Conservation (phyloP, 2,329 filamentous ascomycete species). For the Trichoderma sp. region DNA sequence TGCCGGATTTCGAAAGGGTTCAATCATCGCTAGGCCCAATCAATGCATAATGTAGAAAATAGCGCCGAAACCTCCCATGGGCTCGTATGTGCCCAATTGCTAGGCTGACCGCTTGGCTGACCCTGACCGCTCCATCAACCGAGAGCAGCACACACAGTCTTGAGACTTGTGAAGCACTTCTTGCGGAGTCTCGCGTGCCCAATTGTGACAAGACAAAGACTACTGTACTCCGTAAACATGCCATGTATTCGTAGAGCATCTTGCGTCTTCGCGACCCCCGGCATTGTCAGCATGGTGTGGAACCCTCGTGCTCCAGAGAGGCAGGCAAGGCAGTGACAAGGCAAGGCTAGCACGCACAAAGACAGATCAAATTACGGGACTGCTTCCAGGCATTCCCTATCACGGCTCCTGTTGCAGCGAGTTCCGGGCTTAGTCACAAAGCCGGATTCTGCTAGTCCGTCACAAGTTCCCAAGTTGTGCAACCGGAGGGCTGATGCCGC, state of each 20-base stretch:
- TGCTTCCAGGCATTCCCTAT: not conserved
- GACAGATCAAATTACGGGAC: not conserved
- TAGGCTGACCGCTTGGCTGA: conserved; percentile 6
- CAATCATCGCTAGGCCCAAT: not conserved
- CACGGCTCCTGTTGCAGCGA: not conserved
- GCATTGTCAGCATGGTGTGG: not conserved
- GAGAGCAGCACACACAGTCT: not conserved
- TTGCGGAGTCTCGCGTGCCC: not conserved
- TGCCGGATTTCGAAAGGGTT: not conserved
- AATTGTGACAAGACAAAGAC: not conserved
- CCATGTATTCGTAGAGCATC: not conserved
- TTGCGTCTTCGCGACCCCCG: not conserved
- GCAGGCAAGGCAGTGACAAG: not conserved
- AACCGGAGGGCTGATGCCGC: not conserved
- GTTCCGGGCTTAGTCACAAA: not conserved
- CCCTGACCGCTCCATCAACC: not conserved
- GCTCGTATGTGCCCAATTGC: not conserved
- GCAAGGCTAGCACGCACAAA: not conserved
- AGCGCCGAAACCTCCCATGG: not conserved
- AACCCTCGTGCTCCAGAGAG: not conserved
- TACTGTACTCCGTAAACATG: not conserved
- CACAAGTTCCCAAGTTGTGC: not conserved
- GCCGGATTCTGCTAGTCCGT: not conserved
- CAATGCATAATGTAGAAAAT: not conserved
- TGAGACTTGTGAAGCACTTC: not conserved